Evolutionary conservation across 2,329 filamentous ascomycete species (phyloP).

Genomic region (Xylaria sp.): DNA sequence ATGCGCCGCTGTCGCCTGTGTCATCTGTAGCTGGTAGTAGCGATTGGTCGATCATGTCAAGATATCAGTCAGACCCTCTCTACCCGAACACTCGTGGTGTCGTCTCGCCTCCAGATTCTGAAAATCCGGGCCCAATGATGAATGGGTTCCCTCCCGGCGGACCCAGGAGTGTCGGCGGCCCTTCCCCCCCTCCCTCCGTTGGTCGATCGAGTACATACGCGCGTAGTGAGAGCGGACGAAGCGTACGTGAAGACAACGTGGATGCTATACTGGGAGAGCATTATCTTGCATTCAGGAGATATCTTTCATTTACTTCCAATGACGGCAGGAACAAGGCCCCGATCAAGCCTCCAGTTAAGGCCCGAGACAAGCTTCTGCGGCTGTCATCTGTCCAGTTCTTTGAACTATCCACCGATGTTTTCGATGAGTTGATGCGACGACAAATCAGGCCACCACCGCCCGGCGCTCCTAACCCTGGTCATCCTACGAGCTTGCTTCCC

Average conservation of each 20-base stretch:
- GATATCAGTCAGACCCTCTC: conserved; percentile 57
- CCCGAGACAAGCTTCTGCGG: conserved; percentile 87
- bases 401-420: conserved; percentile 95
- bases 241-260: conserved; percentile 53
- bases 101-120: conserved; percentile 65
- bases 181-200: conserved; percentile 85
- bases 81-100: conserved; percentile 53
- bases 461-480: conserved; percentile 45
- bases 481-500: conserved; percentile 74
- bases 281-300: conserved; percentile 72
- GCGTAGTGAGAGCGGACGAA: conserved; percentile 60
- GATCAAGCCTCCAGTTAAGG: conserved; percentile 67
- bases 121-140: conserved; percentile 55
- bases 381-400: conserved; percentile 91
- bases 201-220: conserved; percentile 77
- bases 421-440: conserved; percentile 84
- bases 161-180: conserved; percentile 53
- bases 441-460: conserved; percentile 60
- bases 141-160: conserved; percentile 51
- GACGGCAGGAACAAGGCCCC: conserved; percentile 65
- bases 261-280: conserved; percentile 68
- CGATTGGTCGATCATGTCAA: conserved; percentile 70
- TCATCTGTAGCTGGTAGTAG: conserved; percentile 72
- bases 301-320: conserved; percentile 62
- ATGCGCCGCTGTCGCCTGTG: conserved; percentile 74